Evolutionary conservation across 2,329 filamentous ascomycete genomes (phyloP).

Genomic region (Aureobasidium pullulans): DNA sequence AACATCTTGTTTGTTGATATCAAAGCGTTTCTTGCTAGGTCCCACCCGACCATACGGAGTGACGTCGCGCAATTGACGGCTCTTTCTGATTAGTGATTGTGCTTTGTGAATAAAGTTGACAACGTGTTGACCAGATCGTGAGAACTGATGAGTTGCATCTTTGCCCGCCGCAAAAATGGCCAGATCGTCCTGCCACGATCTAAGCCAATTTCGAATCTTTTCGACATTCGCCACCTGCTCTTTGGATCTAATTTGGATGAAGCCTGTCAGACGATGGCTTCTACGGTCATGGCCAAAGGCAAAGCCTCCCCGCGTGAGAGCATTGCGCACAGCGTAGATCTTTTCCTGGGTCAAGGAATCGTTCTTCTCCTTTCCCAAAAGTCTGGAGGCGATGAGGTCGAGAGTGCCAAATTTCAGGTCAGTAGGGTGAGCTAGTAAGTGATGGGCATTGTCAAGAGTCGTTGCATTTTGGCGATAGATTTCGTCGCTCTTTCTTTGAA

Average conservation of each 20-base stretch:
- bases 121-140: slow-evolving; percentile 22
- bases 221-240: slow-evolving; percentile 48
- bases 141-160: background rate
- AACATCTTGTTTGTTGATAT: slow-evolving; percentile 19
- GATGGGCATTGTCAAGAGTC: slow-evolving; percentile 44
- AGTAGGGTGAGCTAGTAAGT: slow-evolving; percentile 35
- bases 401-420: slow-evolving; percentile 42
- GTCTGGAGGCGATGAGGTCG: slow-evolving; percentile 36
- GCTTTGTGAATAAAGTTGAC: slow-evolving; percentile 36
- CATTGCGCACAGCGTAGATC: slow-evolving; percentile 62
- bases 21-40: slow-evolving; percentile 28
- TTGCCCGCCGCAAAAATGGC: slow-evolving; percentile 21
- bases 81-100: slow-evolving; percentile 31
- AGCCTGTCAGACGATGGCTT: slow-evolving; percentile 45
- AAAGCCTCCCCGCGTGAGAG: slow-evolving; percentile 53
- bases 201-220: slow-evolving; percentile 45
- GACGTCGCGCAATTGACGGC: slow-evolving; percentile 32
- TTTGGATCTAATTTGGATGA: slow-evolving; percentile 56
- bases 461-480: slow-evolving; percentile 41
- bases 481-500: slow-evolving; percentile 38
- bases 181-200: slow-evolving; percentile 46
- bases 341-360: slow-evolving; percentile 21
- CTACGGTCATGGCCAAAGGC: slow-evolving; percentile 51
- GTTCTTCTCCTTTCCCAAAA: slow-evolving; percentile 28
- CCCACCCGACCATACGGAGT: slow-evolving; percentile 29